Conservation (phyloP, 768 basidiomycete species). For the Tulasnella sp. region DNA sequence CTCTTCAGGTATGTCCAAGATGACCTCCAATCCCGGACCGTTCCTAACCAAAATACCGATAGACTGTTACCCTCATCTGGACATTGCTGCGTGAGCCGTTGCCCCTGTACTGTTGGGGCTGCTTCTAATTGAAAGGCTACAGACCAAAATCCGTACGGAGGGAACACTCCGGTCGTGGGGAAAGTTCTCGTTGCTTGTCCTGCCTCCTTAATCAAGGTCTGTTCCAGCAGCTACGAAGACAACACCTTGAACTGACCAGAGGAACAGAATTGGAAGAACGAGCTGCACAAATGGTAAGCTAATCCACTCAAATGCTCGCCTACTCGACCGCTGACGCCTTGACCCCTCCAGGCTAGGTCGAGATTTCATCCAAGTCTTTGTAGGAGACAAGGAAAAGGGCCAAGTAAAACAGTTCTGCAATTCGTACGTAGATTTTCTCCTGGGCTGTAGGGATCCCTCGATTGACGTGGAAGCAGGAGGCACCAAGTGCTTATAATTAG, state of each 20-base stretch:
- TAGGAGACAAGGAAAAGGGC: constrained; percentile 55
- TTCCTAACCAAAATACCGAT: neutral
- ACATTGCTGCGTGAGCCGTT: constrained; percentile 73
- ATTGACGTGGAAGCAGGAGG: constrained; percentile 42
- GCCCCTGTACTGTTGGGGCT: neutral
- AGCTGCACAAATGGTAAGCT: constrained; percentile 91
- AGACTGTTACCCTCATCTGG: constrained; percentile 92
- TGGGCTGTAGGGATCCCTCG: neutral
- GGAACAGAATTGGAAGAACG: constrained; percentile 85
- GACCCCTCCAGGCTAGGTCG: constrained; percentile 47
- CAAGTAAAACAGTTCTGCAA: constrained; percentile 68
- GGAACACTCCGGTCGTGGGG: constrained; percentile 52
- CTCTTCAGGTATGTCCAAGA: constrained; percentile 55
- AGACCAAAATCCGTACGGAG: constrained; percentile 83
- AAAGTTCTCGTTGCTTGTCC: constrained; percentile 94
- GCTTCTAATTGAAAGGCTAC: neutral
- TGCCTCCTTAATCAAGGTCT: constrained; percentile 78
- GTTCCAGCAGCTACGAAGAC: constrained; percentile 29
- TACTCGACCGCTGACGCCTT: neutral
- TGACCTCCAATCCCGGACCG: neutral
- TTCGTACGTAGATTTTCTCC: constrained; percentile 47
- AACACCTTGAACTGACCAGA: neutral
- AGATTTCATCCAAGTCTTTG: constrained; percentile 54
- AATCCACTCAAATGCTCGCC: constrained; percentile 32
- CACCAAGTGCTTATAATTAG: constrained; percentile 89